phyloP scores from a whole-genome alignment of 208 protist genomes.

The Trypanosoma melophagium region DNA sequence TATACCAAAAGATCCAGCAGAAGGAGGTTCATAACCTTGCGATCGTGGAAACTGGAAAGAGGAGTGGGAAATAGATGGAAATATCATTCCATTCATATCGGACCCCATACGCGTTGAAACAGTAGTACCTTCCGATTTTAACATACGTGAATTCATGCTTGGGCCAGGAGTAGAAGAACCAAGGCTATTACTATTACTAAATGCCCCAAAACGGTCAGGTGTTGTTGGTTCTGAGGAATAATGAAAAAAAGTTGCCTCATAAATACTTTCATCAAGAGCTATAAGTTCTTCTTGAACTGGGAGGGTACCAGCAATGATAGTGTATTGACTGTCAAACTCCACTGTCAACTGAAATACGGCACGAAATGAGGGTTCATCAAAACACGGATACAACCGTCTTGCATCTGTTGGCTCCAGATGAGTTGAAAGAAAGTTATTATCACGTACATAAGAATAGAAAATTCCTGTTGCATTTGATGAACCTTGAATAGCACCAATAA shows the following conservation, averaged over 20 bases:
- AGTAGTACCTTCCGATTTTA: too few relatives aligned
- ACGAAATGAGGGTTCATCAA: slow-evolving; percentile 64
- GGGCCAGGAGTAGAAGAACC: too few relatives aligned
- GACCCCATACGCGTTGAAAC: too few relatives aligned
- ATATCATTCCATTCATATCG: too few relatives aligned
- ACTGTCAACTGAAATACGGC: slow-evolving; percentile 63
- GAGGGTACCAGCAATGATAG: slow-evolving; percentile 53
- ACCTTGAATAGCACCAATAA: slow-evolving; percentile 38
- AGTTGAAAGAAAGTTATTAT: slow-evolving; percentile 49
- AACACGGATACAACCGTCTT: slow-evolving; percentile 63
- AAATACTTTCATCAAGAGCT: slow-evolving; percentile 2
- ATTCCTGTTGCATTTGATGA: slow-evolving; percentile 28
- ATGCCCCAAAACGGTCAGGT: background rate
- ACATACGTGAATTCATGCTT: too few relatives aligned
- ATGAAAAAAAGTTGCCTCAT: background rate
- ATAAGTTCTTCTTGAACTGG: slow-evolving; percentile 34
- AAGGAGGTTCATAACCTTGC: too few relatives aligned
- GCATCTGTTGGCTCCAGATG: slow-evolving; percentile 69
- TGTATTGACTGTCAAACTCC: slow-evolving; percentile 27
- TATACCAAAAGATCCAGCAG: background rate
- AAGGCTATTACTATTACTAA: background rate
- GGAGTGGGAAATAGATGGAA: too few relatives aligned
- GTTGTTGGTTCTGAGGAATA: too few relatives aligned
- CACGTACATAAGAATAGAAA: slow-evolving; percentile 36
- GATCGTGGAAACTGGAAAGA: too few relatives aligned